These are phyloP conservation scores for Trichosporon coremiiforme DNA, from an alignment of 1,284 basidiomycete species.

Conservation along the genomic window DNA sequence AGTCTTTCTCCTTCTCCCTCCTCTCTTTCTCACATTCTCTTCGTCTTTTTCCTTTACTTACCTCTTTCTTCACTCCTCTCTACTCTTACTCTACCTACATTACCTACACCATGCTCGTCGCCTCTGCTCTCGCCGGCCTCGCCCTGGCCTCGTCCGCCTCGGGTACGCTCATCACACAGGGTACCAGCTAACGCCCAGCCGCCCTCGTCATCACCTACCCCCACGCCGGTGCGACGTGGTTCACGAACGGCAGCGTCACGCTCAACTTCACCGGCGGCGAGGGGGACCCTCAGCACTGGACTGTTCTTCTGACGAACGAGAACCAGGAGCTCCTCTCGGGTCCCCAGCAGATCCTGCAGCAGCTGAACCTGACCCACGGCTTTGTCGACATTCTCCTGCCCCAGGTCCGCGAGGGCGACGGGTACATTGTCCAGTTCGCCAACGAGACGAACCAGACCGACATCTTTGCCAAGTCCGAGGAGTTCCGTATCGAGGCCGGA, in stretches of 20 bases:
- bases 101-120: slow-evolving; percentile 16
- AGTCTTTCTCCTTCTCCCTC: too few species aligned
- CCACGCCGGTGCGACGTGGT: slow-evolving; percentile 45
- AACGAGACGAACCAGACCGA: slow-evolving; percentile 58
- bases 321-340: slow-evolving; percentile 37
- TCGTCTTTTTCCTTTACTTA: neutral
- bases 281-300: slow-evolving; percentile 47
- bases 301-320: slow-evolving; percentile 43
- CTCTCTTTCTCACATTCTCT: slow-evolving; percentile 6
- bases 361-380: slow-evolving; percentile 31
- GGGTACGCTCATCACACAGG: neutral
- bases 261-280: slow-evolving; percentile 50
- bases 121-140: slow-evolving; percentile 10
- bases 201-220: slow-evolving; percentile 46
- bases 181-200: slow-evolving; percentile 35
- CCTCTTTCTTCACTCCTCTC: neutral
- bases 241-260: slow-evolving; percentile 50
- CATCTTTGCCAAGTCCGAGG: slow-evolving; percentile 57
- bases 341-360: slow-evolving; percentile 49
- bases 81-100: too few species aligned
- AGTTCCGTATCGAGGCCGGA: slow-evolving; percentile 56
- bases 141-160: slow-evolving; percentile 11
- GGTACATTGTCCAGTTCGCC: slow-evolving; percentile 59
- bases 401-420: slow-evolving; percentile 33
- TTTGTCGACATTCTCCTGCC: slow-evolving; percentile 42